A percentile compares a stretch with the other conserved stretches of the same genome.
Conservation (phyloP, 2,329 filamentous ascomycete genomes). For the Neocucurbitaria cava region DNA sequence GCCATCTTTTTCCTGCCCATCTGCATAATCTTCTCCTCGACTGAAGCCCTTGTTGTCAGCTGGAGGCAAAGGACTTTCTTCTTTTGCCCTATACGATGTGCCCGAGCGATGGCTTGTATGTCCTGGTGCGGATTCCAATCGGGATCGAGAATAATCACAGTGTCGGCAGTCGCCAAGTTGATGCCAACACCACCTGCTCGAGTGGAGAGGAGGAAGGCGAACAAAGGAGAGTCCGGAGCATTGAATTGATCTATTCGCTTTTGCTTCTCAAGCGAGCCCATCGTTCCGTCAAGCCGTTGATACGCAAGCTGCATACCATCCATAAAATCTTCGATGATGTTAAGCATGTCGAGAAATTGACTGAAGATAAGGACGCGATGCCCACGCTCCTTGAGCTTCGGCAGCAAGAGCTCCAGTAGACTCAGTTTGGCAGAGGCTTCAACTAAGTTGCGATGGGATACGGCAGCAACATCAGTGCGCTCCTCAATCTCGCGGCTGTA, state of each 20-base stretch:
- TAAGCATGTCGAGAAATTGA: slow-evolving; percentile 86
- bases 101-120: slow-evolving; percentile 91
- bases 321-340: slow-evolving; percentile 92
- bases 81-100: slow-evolving; percentile 94
- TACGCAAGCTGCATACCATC: slow-evolving; percentile 74
- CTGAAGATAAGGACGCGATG: slow-evolving; percentile 95
- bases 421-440: slow-evolving; percentile 91
- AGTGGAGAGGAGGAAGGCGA: slow-evolving; percentile 92
- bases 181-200: slow-evolving; percentile 96
- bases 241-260: slow-evolving; percentile 95
- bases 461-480: slow-evolving; percentile 65
- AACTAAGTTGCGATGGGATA: slow-evolving; percentile 80
- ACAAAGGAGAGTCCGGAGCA: slow-evolving; percentile 78
- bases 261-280: slow-evolving; percentile 86
- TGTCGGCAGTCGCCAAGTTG: slow-evolving; percentile 95
- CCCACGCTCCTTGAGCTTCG: slow-evolving; percentile 82
- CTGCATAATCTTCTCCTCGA: slow-evolving; percentile 95
- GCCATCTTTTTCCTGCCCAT: slow-evolving; percentile 96
- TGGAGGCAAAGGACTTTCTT: slow-evolving; percentile 97
- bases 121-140: slow-evolving; percentile 99
- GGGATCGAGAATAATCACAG: slow-evolving; percentile 95
- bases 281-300: slow-evolving; percentile 83
- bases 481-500: slow-evolving; percentile 94
- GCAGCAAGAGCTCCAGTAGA: slow-evolving; percentile 82
- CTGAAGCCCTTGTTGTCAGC: slow-evolving; percentile 85